Evolutionary conservation across 2,329 filamentous ascomycete genomes (phyloP).

Genomic region (Phoma sp.): DNA sequence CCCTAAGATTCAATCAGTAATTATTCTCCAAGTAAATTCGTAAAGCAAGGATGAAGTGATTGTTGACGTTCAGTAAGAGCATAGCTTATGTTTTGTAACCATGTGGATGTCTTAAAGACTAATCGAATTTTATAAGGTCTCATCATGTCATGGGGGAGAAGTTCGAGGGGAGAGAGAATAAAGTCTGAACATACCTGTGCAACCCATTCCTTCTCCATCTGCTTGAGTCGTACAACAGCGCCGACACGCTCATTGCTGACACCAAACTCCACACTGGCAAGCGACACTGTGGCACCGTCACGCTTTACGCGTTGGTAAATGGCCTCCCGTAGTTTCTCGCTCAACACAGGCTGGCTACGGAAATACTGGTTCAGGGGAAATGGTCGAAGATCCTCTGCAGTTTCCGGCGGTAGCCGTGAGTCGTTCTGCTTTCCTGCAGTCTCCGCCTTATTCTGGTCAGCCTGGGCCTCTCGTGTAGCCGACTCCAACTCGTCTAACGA

Average conservation of each 20-base stretch:
- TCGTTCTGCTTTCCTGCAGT: slow-evolving; percentile 20
- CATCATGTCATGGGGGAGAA: slow-evolving; percentile 61
- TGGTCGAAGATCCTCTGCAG: slow-evolving; percentile 54
- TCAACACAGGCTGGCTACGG: slow-evolving; percentile 73
- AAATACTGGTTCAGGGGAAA: slow-evolving; percentile 80
- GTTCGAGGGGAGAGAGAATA: neutral
- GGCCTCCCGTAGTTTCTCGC: slow-evolving; percentile 72
- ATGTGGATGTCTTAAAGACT: slow-evolving; percentile 98
- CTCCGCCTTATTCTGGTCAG: slow-evolving; percentile 23
- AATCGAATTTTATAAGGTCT: slow-evolving; percentile 84
- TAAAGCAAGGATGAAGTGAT: neutral
- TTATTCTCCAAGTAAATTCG: neutral
- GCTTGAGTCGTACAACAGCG: slow-evolving; percentile 83
- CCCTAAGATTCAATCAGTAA: slow-evolving; percentile 60
- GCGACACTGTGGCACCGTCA: slow-evolving; percentile 70
- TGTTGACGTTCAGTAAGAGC: slow-evolving; percentile 70
- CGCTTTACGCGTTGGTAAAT: slow-evolving; percentile 73
- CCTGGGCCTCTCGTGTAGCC: slow-evolving; percentile 28
- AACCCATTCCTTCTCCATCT: slow-evolving; percentile 81
- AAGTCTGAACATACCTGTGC: slow-evolving; percentile 68
- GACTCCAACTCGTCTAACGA: slow-evolving; percentile 37
- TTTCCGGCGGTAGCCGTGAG: slow-evolving; percentile 39
- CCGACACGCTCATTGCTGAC: slow-evolving; percentile 85
- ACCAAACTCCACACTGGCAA: slow-evolving; percentile 76
- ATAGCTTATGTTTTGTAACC: slow-evolving; percentile 80